Evolutionary conservation across 129 eudicot species (phyloP).

Genomic region (Artemisia tridentata): DNA sequence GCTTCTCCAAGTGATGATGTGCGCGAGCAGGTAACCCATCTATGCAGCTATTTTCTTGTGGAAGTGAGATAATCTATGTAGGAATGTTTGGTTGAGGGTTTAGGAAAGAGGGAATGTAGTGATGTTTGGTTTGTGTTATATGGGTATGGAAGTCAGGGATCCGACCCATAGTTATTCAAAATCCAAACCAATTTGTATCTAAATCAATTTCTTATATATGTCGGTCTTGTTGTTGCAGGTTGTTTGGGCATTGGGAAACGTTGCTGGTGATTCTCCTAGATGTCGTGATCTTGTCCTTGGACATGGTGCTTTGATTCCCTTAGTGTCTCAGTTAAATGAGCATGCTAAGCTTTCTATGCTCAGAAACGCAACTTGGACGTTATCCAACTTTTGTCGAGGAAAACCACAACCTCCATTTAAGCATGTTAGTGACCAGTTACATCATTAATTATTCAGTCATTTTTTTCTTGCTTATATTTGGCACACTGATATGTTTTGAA

Average conservation of each 20-base stretch:
- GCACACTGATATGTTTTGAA: too few relatives aligned
- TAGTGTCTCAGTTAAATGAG: too few relatives aligned
- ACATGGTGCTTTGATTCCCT: constrained; percentile 74
- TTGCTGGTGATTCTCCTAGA: constrained; percentile 87
- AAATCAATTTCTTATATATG: neutral
- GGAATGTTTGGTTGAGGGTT: neutral
- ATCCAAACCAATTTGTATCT: too few relatives aligned
- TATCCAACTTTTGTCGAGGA: too few relatives aligned
- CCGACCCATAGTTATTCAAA: neutral
- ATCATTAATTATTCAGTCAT: too few relatives aligned
- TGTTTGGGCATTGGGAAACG: constrained; percentile 90
- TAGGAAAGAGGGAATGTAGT: neutral
- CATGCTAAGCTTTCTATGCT: too few relatives aligned
- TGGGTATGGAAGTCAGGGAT: neutral
- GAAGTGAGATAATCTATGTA: neutral
- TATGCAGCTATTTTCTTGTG: neutral
- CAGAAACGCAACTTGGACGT: too few relatives aligned
- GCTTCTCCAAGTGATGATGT: constrained; percentile 84
- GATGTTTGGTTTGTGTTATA: neutral
- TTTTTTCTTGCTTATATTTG: too few relatives aligned
- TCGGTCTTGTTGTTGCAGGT: constrained; percentile 38
- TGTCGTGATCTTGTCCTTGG: constrained; percentile 83
- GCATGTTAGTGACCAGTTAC: too few relatives aligned
- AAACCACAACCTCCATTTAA: too few relatives aligned
- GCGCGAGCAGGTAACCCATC: constrained; percentile 65